These are phyloP conservation scores for Penicillium sp. DNA, from an alignment of 2,329 filamentous ascomycete species.

Conservation along the genomic window DNA sequence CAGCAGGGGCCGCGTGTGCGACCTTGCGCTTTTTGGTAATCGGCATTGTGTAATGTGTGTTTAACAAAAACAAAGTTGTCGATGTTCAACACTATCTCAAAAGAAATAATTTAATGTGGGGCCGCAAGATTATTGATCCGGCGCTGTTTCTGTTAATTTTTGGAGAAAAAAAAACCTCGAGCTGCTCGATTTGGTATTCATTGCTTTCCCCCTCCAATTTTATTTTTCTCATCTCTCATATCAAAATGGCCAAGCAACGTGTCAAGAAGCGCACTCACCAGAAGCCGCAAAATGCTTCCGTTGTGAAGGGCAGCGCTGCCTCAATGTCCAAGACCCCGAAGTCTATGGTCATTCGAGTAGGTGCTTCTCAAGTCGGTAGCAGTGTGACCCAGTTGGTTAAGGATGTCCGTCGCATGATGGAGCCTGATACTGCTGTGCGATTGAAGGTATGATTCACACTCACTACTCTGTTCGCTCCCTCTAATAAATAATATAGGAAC, in stretches of 20 bases:
- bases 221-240: slow-evolving; percentile 5
- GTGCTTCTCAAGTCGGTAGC: slow-evolving; percentile 86
- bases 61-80: slow-evolving; percentile 8
- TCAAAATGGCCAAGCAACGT: slow-evolving; percentile 71
- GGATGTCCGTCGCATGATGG: slow-evolving; percentile 91
- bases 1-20: slow-evolving; percentile 15
- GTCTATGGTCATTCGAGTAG: slow-evolving; percentile 97
- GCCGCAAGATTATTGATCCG: slow-evolving; percentile 41
- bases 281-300: slow-evolving; percentile 59
- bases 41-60: slow-evolving; percentile 35
- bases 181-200: slow-evolving; percentile 13
- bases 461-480: background rate
- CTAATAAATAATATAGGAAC: slow-evolving; percentile 53
- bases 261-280: slow-evolving; percentile 88
- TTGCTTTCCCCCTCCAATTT: slow-evolving; percentile 8
- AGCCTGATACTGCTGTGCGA: slow-evolving; percentile 85
- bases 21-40: slow-evolving; percentile 44
- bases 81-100: slow-evolving; percentile 12
- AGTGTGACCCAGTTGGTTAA: slow-evolving; percentile 88
- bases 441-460: slow-evolving; percentile 58
- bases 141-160: slow-evolving; percentile 32
- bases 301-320: slow-evolving; percentile 57
- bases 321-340: slow-evolving; percentile 71
- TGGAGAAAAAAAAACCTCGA: slow-evolving; percentile 34
- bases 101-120: slow-evolving; percentile 35